These are phyloP conservation scores for Pontederia paniculata DNA, from an alignment of 176 grass and related monocot genomes.

Conservation along the genomic window DNA sequence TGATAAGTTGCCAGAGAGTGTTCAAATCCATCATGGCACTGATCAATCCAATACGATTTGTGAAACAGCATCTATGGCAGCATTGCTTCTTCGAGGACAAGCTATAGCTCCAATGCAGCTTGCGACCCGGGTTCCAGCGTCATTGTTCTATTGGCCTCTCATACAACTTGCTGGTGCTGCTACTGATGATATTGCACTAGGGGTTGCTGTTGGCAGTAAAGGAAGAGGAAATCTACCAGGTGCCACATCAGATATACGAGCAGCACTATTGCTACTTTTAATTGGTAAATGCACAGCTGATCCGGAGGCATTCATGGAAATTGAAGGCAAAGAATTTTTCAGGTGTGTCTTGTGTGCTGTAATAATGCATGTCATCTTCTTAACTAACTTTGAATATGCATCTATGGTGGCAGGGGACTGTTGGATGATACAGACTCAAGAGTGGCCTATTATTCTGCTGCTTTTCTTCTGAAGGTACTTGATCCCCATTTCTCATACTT, in stretches of 20 bases:
- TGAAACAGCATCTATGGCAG: slow-evolving; percentile 66
- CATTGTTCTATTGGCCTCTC: slow-evolving; percentile 90
- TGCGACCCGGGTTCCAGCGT: slow-evolving; percentile 78
- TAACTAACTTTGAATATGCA: too few relatives aligned
- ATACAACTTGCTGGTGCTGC: slow-evolving; percentile 96
- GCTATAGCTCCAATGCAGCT: slow-evolving; percentile 87
- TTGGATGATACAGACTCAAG: slow-evolving; percentile 92
- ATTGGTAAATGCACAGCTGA: slow-evolving; percentile 98
- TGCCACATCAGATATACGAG: slow-evolving; percentile 92
- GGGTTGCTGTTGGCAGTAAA: slow-evolving; percentile 92
- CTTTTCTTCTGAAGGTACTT: slow-evolving; percentile 92
- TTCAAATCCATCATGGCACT: slow-evolving; percentile 23
- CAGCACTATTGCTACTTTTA: slow-evolving; percentile 78
- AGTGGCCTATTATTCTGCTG: slow-evolving; percentile 97
- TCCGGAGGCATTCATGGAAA: slow-evolving; percentile 72
- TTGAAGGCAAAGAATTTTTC: slow-evolving; percentile 97
- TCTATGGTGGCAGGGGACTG: slow-evolving; percentile 46
- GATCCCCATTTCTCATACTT: background rate
- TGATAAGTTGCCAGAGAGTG: slow-evolving; percentile 39
- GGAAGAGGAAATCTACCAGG: slow-evolving; percentile 96
- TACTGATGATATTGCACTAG: slow-evolving; percentile 94
- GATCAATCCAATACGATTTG: slow-evolving; percentile 29
- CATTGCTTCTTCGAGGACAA: slow-evolving; percentile 73
- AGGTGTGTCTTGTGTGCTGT: slow-evolving; percentile 32
- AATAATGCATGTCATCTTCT: too few relatives aligned